phyloP scores from a whole-genome alignment of 441 rosid genomes.

The Adansonia rubrostipa region DNA sequence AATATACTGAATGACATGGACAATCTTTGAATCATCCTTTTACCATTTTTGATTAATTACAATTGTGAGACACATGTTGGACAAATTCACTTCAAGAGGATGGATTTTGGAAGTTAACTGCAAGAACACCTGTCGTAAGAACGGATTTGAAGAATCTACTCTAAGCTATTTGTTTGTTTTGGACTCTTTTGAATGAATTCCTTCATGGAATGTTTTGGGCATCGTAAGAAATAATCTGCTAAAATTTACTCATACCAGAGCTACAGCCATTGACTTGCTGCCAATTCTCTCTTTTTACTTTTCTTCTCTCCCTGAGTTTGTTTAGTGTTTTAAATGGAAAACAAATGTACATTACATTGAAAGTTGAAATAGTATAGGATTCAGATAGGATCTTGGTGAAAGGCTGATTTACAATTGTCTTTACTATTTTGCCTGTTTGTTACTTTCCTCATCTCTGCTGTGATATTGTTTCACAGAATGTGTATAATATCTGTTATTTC shows the following conservation, averaged over 20 bases:
- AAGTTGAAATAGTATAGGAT: background rate
- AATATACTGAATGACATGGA: background rate
- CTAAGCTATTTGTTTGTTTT: conserved; percentile 14
- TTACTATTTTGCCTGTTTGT: background rate
- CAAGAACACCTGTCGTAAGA: background rate
- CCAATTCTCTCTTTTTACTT: background rate
- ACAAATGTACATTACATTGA: background rate
- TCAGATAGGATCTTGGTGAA: background rate
- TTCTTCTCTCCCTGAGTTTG: background rate
- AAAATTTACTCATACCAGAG: background rate
- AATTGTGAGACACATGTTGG: background rate
- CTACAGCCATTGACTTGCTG: background rate
- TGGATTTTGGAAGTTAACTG: background rate
- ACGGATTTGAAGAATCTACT: background rate
- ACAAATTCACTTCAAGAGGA: background rate
- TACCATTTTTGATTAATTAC: background rate
- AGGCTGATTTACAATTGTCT: conserved; percentile 3
- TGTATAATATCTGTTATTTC: background rate
- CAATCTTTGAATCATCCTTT: background rate
- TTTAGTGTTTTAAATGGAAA: background rate
- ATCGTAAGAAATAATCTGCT: background rate
- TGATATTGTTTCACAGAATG: background rate
- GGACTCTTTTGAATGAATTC: background rate
- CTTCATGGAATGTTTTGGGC: background rate
- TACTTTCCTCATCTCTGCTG: background rate